Percentiles rank a stretch among this genome's conserved stretches.
These are phyloP conservation scores for Xylariaceae sp. DNA, from an alignment of 2,329 filamentous ascomycete genomes.

Conservation along the genomic window DNA sequence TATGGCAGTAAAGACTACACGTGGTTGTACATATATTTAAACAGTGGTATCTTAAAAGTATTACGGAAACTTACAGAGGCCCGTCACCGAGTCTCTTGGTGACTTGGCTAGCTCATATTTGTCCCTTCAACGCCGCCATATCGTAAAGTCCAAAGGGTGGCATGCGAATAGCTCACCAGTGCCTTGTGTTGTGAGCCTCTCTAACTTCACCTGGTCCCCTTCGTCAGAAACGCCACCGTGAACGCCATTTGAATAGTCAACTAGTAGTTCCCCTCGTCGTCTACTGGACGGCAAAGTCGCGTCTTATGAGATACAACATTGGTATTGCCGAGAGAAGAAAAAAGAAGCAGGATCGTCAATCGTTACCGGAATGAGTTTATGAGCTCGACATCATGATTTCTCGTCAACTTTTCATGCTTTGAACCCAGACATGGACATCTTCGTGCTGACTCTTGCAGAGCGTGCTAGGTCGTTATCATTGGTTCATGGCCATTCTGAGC, in stretches of 20 bases:
- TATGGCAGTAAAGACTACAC: slow-evolving; percentile 4
- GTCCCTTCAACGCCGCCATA: neutral
- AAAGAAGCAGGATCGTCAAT: neutral
- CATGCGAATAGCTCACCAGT: neutral
- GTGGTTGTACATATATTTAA: slow-evolving; percentile 21
- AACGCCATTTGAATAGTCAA: neutral
- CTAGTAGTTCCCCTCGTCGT: neutral
- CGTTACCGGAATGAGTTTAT: neutral
- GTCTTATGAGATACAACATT: slow-evolving; percentile 2
- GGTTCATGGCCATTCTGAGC: slow-evolving; percentile 40
- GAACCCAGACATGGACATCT: neutral
- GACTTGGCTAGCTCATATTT: neutral
- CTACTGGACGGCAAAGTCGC: neutral
- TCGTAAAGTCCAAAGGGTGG: neutral
- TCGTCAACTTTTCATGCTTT: neutral
- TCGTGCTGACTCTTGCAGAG: neutral
- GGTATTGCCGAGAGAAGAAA: slow-evolving; percentile 2
- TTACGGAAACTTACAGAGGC: slow-evolving; percentile 3
- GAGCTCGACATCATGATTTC: neutral
- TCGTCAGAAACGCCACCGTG: neutral
- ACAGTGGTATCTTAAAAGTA: slow-evolving; percentile 17
- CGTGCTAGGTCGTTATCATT: slow-evolving; percentile 46
- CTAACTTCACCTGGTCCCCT: neutral
- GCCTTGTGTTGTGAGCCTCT: neutral
- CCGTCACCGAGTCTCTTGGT: neutral